Base-by-base conservation (phyloP, 2,329 filamentous ascomycete species). In the Tolypocladium sp. region DNA sequence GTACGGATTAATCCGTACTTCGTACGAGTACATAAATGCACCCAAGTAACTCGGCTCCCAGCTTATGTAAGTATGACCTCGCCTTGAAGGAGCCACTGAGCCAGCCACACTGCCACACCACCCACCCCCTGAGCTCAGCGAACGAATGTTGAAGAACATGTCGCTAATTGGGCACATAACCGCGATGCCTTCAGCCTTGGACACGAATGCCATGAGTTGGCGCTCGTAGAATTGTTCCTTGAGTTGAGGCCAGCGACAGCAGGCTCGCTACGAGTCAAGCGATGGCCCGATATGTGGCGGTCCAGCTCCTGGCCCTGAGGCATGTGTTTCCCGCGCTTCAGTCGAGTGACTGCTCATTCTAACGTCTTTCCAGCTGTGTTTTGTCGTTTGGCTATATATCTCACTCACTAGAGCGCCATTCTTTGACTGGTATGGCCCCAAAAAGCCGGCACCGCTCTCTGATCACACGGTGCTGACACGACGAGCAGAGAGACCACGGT, bases 341-440 rank as follows among this genome's bases (percentile, higher is more conserved):
- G n/a, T 35, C n/a, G 4, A n/a, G 38, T 13, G 27, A 33, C 30
- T 35, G 25, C 15, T 10, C 30, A 57, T 57, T 51, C 59, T 55
- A 55, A 40, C 58, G 37, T 3, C 9, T 35, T 41, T 52, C 1
- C 40, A 82, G 80, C 65, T 76, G 77, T 61, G 65, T 79, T 17
- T 65, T 72, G 53, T 81, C 79, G 3, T 80, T 82, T 66, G 65
- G 77, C 51, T 82, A 79, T 70, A 71, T 82, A 17, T 76, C 74
- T 3, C 71, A 74, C 61, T 77, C 73, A 8, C 66, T 81, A 15
- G 75, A 81, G 59, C 73, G 74, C 44, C 79, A 82, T 63, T 78
- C 77, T 25, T 69, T 82, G 57, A 76, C 78, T 62, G 77, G 81
- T 81, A 67, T 58, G 69, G 62, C 20, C 52, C 25, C 27, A 10